Evolutionary conservation across 1,284 basidiomycete genomes (phyloP), one percentile per base, ranked within the genome.

Genomic region (Pseudozyma sp.): DNA sequence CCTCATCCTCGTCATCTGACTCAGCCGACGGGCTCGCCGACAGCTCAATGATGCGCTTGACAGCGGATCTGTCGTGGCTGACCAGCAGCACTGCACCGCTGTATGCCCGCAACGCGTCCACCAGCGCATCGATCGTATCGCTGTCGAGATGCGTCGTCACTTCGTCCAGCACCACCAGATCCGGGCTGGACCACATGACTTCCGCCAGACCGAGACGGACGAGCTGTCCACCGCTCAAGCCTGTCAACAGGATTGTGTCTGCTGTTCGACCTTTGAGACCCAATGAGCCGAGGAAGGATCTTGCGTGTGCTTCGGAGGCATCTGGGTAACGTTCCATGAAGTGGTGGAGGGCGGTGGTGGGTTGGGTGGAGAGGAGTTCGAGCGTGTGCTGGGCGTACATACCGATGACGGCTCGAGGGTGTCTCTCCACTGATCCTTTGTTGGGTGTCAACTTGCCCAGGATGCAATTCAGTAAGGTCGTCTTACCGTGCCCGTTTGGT

Each of bases 41-140:
- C 8, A 54, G 42, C 44, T 77, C 69, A 34, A 79, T 62, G 47
- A 79, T 71, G 10, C 64, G 40, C 58, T 74, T 80, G 16, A 71
- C 62, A 6, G 79, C 84, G 44, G 80, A 87, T 66, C 90, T 86
- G 79, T 92, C 91, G 81, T 92, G 91, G 35, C 89, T 90, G 55
- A 92, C 88, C 10, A 92, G 85, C 10, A 91, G 84, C 33, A 92
- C 81, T 0, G 88, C 89, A 4, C 91, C 90, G 29, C 85, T 84
- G 76, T 88, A 92, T 14, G 81, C 82, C 48, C 86, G 86, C 24
- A 92, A 85, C 5, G 89, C 88, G 9, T 86, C 84, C 0, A 89
- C 87, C 3, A 92, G 85, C 0, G 89, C 89, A 54, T 88, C 85
- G 50, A 91, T 89, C 0, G 90, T 90, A 37, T 89, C 87, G 57